Conservation (phyloP, 2,329 filamentous ascomycete species). For the Emydomyces testavorans region DNA sequence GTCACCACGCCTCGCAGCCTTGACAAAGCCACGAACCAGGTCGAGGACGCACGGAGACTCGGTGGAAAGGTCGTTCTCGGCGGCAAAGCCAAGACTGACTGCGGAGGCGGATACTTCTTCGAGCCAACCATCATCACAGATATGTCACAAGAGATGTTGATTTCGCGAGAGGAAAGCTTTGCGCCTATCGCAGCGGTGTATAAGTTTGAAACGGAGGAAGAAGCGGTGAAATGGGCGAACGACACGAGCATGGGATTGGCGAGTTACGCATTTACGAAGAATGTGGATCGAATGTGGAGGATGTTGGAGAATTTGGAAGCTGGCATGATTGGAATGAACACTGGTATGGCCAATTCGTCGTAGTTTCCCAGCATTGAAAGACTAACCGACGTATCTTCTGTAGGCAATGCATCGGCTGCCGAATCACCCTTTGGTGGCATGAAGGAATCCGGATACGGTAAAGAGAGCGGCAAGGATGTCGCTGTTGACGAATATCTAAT, state of each 20-base stretch:
- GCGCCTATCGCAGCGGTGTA: constrained; percentile 54
- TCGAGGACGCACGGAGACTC: constrained; percentile 51
- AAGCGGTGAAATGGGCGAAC: constrained; percentile 50
- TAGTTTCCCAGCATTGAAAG: not conserved
- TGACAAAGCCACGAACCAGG: constrained; percentile 46
- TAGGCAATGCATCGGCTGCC: constrained; percentile 52
- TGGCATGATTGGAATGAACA: constrained; percentile 58
- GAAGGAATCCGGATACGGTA: constrained; percentile 57
- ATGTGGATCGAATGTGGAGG: constrained; percentile 54
- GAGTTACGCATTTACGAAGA: constrained; percentile 58
- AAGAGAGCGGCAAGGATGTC: constrained; percentile 56
- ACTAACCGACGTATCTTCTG: not conserved
- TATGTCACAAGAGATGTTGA: constrained; percentile 48
- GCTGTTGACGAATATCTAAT: constrained; percentile 52
- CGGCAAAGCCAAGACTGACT: constrained; percentile 37
- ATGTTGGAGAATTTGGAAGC: constrained; percentile 57
- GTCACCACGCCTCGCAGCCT: constrained; percentile 47
- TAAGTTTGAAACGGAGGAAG: constrained; percentile 54
- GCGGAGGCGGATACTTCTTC: constrained; percentile 57
- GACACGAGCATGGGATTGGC: constrained; percentile 55
- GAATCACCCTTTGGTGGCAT: constrained; percentile 58
- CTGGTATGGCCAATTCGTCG: constrained; percentile 30
- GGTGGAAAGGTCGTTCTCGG: constrained; percentile 56
- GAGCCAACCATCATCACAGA: constrained; percentile 54
- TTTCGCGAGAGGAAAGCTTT: constrained; percentile 52